Evolutionary conservation across 106 monocot species (phyloP).

Genomic region (Triglochin maritima): DNA sequence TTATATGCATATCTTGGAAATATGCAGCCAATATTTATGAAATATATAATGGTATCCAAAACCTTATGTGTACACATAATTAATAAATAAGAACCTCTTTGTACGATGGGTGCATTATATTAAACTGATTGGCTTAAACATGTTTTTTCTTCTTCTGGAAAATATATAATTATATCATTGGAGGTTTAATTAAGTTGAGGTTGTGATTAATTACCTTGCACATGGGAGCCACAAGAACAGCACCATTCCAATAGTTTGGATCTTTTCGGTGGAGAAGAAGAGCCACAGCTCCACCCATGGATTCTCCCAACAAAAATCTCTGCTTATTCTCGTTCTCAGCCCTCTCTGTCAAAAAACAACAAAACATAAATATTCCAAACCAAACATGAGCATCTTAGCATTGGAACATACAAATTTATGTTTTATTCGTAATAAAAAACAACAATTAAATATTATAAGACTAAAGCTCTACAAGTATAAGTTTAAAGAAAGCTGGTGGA

Average conservation of each 20-base stretch:
- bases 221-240: constrained; percentile 62
- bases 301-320: constrained; percentile 51
- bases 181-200: too few species aligned
- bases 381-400: too few species aligned
- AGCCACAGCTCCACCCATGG: constrained; percentile 65
- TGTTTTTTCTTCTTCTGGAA: too few species aligned
- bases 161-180: too few species aligned
- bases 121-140: too few species aligned
- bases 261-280: constrained; percentile 34
- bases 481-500: too few species aligned
- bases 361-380: not conserved
- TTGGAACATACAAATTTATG: not conserved
- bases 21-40: too few species aligned
- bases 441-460: too few species aligned
- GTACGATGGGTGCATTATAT: too few species aligned
- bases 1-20: too few species aligned
- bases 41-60: too few species aligned
- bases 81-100: not conserved
- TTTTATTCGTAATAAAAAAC: not conserved
- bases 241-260: constrained; percentile 45
- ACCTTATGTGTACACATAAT: not conserved
- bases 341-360: constrained; percentile 19
- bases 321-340: constrained; percentile 33
- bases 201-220: constrained; percentile 33
- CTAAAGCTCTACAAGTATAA: too few species aligned